Percentiles rank a stretch among this genome's conserved stretches.
phyloP scores from a whole-genome alignment of 225 moss, liverwort and hornwort genomes.

The Takakia lepidozioides region DNA sequence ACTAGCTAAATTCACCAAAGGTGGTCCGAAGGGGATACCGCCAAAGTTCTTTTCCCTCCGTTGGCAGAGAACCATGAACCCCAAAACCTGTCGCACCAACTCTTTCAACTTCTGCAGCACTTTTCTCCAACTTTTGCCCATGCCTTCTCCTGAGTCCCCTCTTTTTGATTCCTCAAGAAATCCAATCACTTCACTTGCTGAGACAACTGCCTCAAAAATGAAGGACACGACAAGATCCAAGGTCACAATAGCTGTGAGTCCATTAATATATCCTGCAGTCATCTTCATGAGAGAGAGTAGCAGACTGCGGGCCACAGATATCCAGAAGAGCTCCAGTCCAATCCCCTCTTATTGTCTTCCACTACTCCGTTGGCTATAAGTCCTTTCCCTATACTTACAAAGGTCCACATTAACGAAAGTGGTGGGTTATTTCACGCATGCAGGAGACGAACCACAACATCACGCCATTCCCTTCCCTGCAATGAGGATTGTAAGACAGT shows the following conservation, averaged over 20 bases:
- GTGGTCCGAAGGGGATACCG: slow-evolving; percentile 26
- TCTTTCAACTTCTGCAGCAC: slow-evolving; percentile 15
- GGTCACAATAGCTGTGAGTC: slow-evolving; percentile 29
- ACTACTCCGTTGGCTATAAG: background rate
- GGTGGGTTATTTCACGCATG: slow-evolving; percentile 46
- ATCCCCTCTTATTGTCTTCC: background rate
- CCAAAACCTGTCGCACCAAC: slow-evolving; percentile 27
- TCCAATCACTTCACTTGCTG: background rate
- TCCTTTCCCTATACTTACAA: slow-evolving; percentile 16
- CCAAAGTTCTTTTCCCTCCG: slow-evolving; percentile 16
- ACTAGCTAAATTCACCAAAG: slow-evolving; percentile 21
- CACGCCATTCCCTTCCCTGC: slow-evolving; percentile 19
- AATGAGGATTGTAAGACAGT: too few species aligned
- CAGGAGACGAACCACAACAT: slow-evolving; percentile 24
- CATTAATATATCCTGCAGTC: slow-evolving; percentile 28
- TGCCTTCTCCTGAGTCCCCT: slow-evolving; percentile 9
- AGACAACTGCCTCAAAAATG: slow-evolving; percentile 7
- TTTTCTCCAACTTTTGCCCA: slow-evolving; percentile 16
- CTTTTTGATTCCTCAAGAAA: slow-evolving; percentile 4
- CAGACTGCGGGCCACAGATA: slow-evolving; percentile 20
- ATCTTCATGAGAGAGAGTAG: slow-evolving; percentile 27
- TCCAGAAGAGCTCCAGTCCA: background rate
- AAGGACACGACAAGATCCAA: slow-evolving; percentile 27
- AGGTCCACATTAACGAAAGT: slow-evolving; percentile 39
- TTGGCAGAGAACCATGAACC: slow-evolving; percentile 37